These are phyloP conservation scores for Pseudonitzschia delicatissima DNA, from an alignment of 108 stramenopile genomes.

Conservation along the genomic window DNA sequence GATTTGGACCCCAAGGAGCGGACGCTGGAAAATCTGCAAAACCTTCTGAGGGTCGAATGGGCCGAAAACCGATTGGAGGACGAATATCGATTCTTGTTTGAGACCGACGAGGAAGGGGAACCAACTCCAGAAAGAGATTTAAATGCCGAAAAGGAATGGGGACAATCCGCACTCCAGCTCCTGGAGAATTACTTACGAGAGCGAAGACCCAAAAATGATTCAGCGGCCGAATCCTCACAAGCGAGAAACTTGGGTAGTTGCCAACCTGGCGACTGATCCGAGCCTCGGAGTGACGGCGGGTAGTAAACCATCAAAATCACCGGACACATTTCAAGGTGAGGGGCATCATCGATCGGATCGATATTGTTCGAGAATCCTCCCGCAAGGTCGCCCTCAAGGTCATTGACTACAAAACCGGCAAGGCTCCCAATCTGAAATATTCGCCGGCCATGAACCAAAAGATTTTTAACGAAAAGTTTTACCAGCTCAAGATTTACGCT, in stretches of 20 bases:
- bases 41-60: slow-evolving; percentile 77
- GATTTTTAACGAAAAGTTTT: slow-evolving; percentile 74
- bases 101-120: not conserved
- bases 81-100: slow-evolving; percentile 57
- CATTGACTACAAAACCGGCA: slow-evolving; percentile 89
- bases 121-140: slow-evolving; percentile 24
- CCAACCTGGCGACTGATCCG: slow-evolving; percentile 42
- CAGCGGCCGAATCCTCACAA: slow-evolving; percentile 56
- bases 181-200: slow-evolving; percentile 70
- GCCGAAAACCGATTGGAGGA: slow-evolving; percentile 36
- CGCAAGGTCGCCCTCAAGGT: slow-evolving; percentile 46
- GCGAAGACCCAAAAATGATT: slow-evolving; percentile 65
- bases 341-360: slow-evolving; percentile 87
- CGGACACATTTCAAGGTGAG: slow-evolving; percentile 41
- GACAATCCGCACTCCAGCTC: slow-evolving; percentile 58
- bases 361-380: slow-evolving; percentile 39
- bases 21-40: slow-evolving; percentile 64
- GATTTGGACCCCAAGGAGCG: slow-evolving; percentile 71
- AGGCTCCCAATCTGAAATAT: slow-evolving; percentile 85
- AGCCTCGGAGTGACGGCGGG: slow-evolving; percentile 22
- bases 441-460: slow-evolving; percentile 60
- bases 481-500: slow-evolving; percentile 85
- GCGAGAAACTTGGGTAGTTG: slow-evolving; percentile 76
- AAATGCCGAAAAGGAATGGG: slow-evolving; percentile 75
- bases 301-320: not conserved